Conservation (phyloP, 306 rosid genomes). For the Casuarina glauca region DNA sequence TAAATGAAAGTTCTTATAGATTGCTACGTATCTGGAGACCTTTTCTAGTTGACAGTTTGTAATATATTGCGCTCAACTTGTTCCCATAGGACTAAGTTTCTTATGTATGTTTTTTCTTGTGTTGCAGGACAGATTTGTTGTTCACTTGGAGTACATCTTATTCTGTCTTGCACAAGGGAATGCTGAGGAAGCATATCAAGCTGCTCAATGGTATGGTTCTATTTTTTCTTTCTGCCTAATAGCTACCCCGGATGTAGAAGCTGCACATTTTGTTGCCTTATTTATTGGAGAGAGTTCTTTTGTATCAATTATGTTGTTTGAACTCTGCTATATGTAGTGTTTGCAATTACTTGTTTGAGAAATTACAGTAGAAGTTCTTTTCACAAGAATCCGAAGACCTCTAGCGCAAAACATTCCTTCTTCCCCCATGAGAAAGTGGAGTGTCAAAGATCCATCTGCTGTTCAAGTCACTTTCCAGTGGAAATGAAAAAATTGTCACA, state of each 20-base stretch:
- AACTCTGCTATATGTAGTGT: neutral
- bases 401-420: neutral
- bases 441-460: neutral
- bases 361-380: neutral
- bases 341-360: neutral
- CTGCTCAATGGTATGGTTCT: conserved; percentile 52
- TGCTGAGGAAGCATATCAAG: conserved; percentile 50
- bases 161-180: conserved; percentile 56
- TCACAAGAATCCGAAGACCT: neutral
- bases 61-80: conserved; percentile 3
- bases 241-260: conserved; percentile 19
- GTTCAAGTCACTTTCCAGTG: neutral
- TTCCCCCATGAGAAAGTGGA: neutral
- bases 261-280: conserved; percentile 15
- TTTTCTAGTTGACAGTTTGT: neutral
- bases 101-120: conserved; percentile 30
- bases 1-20: neutral
- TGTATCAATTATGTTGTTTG: neutral
- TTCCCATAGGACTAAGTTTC: conserved; percentile 21
- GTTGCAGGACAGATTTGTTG: conserved; percentile 54
- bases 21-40: neutral
- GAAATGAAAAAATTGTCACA: neutral
- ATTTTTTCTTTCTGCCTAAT: conserved; percentile 7
- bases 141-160: conserved; percentile 58
- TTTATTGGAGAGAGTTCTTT: neutral